Percentiles rank a stretch among this genome's conserved stretches.
Evolutionary conservation across 225 moss, liverwort and hornwort genomes (phyloP).

Genomic region (Rhytidiadelphus loreus): DNA sequence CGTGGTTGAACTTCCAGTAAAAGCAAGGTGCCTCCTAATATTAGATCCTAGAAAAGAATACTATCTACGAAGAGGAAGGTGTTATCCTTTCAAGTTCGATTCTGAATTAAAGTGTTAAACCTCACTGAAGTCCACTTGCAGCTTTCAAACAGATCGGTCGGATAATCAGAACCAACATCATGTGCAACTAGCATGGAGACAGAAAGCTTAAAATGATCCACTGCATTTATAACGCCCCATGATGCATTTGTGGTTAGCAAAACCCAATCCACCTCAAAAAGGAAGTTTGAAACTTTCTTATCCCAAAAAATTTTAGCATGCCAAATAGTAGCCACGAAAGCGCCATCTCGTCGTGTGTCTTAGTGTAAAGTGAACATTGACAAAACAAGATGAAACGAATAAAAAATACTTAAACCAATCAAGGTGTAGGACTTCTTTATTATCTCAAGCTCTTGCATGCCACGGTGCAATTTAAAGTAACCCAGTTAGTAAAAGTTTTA

Average conservation of each 20-base stretch:
- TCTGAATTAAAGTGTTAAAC: neutral
- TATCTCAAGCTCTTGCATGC: neutral
- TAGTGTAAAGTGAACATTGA: neutral
- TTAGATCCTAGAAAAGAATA: neutral
- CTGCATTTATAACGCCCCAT: neutral
- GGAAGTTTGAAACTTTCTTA: neutral
- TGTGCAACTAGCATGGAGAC: neutral
- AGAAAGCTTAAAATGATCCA: neutral
- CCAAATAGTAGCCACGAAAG: neutral
- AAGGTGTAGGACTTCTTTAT: neutral
- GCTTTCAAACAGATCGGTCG: neutral
- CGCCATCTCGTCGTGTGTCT: neutral
- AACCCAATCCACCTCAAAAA: neutral
- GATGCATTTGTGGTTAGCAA: neutral
- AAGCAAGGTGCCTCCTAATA: neutral
- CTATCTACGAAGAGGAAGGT: neutral
- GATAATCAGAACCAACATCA: neutral
- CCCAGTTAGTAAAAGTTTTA: neutral
- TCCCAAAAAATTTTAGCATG: neutral
- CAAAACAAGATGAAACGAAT: neutral
- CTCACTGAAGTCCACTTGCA: neutral
- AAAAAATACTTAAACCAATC: neutral
- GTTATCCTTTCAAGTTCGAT: neutral
- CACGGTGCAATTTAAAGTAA: neutral
- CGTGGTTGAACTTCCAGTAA: neutral